Base-by-base conservation (phyloP, 257 asterid genomes). In the Paraleonurus japonicus region DNA sequence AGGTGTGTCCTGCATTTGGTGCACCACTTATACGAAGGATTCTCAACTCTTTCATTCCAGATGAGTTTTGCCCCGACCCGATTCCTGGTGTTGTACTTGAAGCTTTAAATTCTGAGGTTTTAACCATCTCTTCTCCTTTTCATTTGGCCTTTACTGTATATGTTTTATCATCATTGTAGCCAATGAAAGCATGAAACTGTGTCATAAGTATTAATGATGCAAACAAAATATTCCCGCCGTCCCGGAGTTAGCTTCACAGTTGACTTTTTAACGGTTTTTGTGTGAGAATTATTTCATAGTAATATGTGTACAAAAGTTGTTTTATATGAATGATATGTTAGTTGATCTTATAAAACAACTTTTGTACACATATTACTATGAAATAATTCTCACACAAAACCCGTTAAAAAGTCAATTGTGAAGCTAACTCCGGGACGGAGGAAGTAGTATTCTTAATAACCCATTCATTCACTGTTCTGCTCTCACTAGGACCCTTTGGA, bases 1-100 rank as follows among this genome's bases (percentile, higher is more conserved):
- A 89, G 96, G 91, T 87, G 20, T 90, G 96, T 61, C 96, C 95
- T 23, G 76, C 82, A n/a, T 83, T 90, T 65, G 88, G 90, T 63
- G 84, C 88, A 17, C 78, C 79, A 1, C 66, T 90, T 76, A 86
- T 88, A 69, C 78, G 85, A 84, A 86, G 87, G 79, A 86, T 90
- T 79, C 92, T 90, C 28, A 74, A 79, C 78, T 73, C 79, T 33
- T 90, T 88, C 76, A 69, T 77, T 75, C 93, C 96, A 0, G 96
- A 90, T 61, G 96, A 88, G 81, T 90, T 90, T 70, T 90, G 95
- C 83, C 89, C 91, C 17, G 96, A 90, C 24, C 83, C 85, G 27
- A 78, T 88, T 65, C 95, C 92, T 53, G 77, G 72, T 74, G 84
- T 74, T 65, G 88, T 85, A 15, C 79, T 89, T 55, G 87, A 85